Evolutionary conservation across 2,329 filamentous ascomycete genomes (phyloP).

Genomic region (Paecilomyces sp.): DNA sequence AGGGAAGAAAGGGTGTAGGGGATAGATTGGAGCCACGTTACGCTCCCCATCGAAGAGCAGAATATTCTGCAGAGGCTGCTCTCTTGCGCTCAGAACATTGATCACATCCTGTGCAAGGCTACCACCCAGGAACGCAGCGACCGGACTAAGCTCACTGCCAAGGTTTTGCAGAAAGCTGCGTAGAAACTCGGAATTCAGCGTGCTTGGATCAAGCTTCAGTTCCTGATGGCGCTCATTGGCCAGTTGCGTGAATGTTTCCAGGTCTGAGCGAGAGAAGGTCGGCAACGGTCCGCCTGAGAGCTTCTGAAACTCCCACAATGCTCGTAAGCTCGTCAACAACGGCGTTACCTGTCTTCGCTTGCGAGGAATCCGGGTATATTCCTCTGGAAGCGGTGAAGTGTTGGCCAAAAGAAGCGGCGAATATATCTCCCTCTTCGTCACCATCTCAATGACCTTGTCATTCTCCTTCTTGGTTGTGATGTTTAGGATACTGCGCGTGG

Average conservation of each 20-base stretch:
- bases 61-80: slow-evolving; percentile 95
- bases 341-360: slow-evolving; percentile 70
- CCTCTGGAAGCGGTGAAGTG: slow-evolving; percentile 65
- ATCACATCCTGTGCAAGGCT: slow-evolving; percentile 94
- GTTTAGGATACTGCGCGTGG: slow-evolving; percentile 67
- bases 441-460: slow-evolving; percentile 70
- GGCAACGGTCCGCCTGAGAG: slow-evolving; percentile 49
- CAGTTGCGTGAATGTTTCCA: slow-evolving; percentile 68
- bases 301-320: slow-evolving; percentile 80
- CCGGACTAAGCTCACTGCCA: slow-evolving; percentile 74
- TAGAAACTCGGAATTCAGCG: slow-evolving; percentile 63
- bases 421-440: slow-evolving; percentile 88
- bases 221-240: slow-evolving; percentile 72
- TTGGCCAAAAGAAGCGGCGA: slow-evolving; percentile 83
- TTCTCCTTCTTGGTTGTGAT: slow-evolving; percentile 64
- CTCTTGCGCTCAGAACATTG: slow-evolving; percentile 82
- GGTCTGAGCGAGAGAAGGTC: slow-evolving; percentile 53
- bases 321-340: slow-evolving; percentile 75
- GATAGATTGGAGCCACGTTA: slow-evolving; percentile 71
- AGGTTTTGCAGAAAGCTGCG: slow-evolving; percentile 82
- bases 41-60: slow-evolving; percentile 82
- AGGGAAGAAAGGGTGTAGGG: slow-evolving; percentile 63
- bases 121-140: slow-evolving; percentile 82
- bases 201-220: slow-evolving; percentile 61
- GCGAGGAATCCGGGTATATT: slow-evolving; percentile 61